Evolutionary conservation across 108 stramenopile genomes (phyloP), one percentile per base, ranked within the genome.

Genomic region (Conticribra weissflogii): DNA sequence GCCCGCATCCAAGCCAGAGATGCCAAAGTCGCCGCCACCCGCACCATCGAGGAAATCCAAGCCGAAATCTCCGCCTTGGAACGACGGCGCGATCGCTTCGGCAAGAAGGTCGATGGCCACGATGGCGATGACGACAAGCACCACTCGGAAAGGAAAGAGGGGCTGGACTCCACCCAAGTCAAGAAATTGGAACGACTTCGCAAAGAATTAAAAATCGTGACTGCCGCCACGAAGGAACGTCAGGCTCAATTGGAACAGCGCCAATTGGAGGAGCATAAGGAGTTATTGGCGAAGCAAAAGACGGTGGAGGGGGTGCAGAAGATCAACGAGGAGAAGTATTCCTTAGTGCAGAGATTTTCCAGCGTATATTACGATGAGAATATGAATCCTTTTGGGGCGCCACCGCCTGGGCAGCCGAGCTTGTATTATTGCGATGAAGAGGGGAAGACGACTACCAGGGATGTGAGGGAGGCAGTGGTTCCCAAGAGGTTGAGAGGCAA

Each of bases 341-440:
- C 72, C 36, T 67, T 85, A 56, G 72, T 79, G 17, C 81, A 66
- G 50, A 45, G 70, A 19, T 69, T 54, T 70, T 64, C 81, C 3
- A 76, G 73, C 50, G 73, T 91, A 0, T 94, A 94, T 64, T 94
- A 89, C 53, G 89, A 94, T 54, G 62, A 75, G 22, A 28, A 45
- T 30, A 59, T 91, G 71, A 94, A 94, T 72, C 92, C 92, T 1
- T 94, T 76, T 72, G 92, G 92, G 30, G 92, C 85, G 3, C 87
- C 92, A 23, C 88, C 88, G n/a, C 92, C 92, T 1, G 92, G 92
- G 29, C 78, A 82, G 65, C 89, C 89, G 0, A 66, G 71, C 56
- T 34, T 89, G 66, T 94, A 82, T 64, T 90, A 86, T 71, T 71
- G 54, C 3, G 69, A 70, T 28, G 85, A 73, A 17, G 30, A 71